Base-by-base conservation (phyloP, 352 stramenopile genomes). In the Globisporangium abappressorium region DNA sequence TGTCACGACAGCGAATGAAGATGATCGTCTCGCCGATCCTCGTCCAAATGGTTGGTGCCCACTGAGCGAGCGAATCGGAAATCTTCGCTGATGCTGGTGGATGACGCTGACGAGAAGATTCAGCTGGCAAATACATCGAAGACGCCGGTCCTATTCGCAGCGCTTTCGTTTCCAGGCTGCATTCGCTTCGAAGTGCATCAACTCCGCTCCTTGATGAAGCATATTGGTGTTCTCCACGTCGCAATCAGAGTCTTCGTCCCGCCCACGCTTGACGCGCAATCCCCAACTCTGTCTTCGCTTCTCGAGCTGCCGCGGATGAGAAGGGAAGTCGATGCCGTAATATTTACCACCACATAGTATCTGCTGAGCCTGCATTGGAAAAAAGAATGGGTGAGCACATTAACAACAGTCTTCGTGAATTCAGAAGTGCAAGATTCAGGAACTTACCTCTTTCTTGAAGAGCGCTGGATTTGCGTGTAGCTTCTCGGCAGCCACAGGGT, bases 111-210 rank as follows among this genome's bases (percentile, higher is more conserved):
- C 18, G 18, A 22, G 43, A 24, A 22, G 43, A 3, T 24, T 58
- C 26, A 14, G 26, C 38, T 30, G 30, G 47, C 38, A 65, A 41
- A n/a, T 12, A 24, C 43, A 57, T 46, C 22, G 36, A 63, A n/a
- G 26, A 14, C n/a, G 20, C 6, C 57, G 41, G 57, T 34, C n/a
- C 69, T 73, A 92, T 47, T 89, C 78, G 49, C 84, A 68, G 18
- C 84, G 82, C 57, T 85, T 77, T 22, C 84, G 82, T 70, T 92
- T 92, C 82, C 84, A 91, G 58, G 75, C 53, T 1, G 83, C 65
- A 20, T 70, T 74, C 51, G 77, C 78, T 55, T 92, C 77, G 46
- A 89, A 74, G 38, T 84, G 41, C 54, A 70, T 49, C n/a, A 71
- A 66, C 11, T 70, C 68, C 24, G 47, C 28, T 51, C 64, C 53